Evolutionary conservation across 164 flowering plant species (phyloP).

Genomic region (Warburgia ugandensis): DNA sequence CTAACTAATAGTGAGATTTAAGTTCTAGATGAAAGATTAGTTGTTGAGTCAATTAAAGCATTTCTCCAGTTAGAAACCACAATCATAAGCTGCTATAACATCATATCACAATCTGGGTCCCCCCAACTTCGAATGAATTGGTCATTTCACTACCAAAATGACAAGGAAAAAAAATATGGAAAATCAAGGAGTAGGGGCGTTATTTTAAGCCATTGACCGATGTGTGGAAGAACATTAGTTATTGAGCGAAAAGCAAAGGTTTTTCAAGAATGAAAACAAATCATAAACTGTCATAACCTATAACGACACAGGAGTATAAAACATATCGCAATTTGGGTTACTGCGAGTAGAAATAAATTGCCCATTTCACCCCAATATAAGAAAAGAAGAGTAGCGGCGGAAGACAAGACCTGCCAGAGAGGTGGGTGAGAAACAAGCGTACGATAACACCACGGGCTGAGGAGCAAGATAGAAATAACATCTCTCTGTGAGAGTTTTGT

Average conservation of each 20-base stretch:
- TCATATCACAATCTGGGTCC: not conserved
- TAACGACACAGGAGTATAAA: not conserved
- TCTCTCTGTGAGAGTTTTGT: conserved; percentile 52
- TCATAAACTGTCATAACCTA: not conserved
- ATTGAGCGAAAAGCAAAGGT: not conserved
- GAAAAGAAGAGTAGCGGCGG: not conserved
- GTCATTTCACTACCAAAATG: not conserved
- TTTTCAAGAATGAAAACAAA: not conserved
- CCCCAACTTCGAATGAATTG: not conserved
- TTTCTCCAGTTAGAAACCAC: not conserved
- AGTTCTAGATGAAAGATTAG: not conserved
- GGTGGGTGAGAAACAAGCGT: conserved; percentile 51
- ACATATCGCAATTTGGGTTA: no score
- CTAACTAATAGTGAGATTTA: not conserved
- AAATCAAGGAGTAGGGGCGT: not conserved
- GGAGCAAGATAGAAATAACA: conserved; percentile 52
- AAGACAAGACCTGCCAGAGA: conserved; percentile 56
- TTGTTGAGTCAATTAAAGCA: not conserved
- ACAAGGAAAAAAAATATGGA: not conserved
- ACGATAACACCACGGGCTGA: conserved; percentile 55
- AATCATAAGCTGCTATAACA: not conserved
- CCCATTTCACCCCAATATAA: not conserved
- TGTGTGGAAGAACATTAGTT: not conserved
- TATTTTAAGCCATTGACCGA: not conserved
- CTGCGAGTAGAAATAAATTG: not conserved